Conservation (phyloP, 2,329 filamentous ascomycete species). For the Fusarium anguioides region DNA sequence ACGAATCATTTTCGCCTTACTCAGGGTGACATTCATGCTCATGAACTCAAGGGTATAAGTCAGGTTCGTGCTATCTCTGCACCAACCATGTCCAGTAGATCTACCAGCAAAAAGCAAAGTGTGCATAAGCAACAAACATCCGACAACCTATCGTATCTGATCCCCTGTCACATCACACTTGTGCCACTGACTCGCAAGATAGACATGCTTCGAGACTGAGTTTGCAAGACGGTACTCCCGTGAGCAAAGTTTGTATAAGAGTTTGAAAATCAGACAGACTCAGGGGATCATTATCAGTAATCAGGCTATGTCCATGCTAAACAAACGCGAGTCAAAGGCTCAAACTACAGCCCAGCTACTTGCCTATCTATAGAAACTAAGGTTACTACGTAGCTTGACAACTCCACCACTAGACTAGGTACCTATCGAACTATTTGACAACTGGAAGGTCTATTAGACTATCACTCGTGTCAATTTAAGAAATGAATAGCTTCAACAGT, state of each 20-base stretch:
- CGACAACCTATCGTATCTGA: constrained; percentile 3
- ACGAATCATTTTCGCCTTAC: neutral
- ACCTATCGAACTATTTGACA: no score
- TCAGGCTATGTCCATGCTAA: neutral
- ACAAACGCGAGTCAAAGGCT: constrained; percentile 27
- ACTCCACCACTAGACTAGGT: constrained; percentile 13
- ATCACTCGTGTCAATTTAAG: neutral
- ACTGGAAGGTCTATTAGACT: neutral
- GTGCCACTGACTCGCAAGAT: constrained; percentile 16
- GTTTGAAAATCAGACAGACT: neutral
- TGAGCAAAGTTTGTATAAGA: neutral
- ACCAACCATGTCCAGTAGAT: constrained; percentile 5
- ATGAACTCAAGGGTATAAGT: constrained; percentile 3
- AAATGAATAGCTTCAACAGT: neutral
- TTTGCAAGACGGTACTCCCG: neutral
- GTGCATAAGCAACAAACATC: neutral
- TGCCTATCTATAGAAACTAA: neutral
- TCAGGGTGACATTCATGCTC: constrained; percentile 15
- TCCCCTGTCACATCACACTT: neutral
- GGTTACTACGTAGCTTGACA: constrained; percentile 1
- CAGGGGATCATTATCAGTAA: constrained; percentile 6
- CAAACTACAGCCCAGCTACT: constrained; percentile 23
- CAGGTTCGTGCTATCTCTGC: constrained; percentile 1
- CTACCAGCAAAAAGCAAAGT: constrained; percentile 29
- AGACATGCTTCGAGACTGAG: neutral